Conservation (phyloP, 495 filamentous ascomycete genomes). For the Trichocladium antarcticum region DNA sequence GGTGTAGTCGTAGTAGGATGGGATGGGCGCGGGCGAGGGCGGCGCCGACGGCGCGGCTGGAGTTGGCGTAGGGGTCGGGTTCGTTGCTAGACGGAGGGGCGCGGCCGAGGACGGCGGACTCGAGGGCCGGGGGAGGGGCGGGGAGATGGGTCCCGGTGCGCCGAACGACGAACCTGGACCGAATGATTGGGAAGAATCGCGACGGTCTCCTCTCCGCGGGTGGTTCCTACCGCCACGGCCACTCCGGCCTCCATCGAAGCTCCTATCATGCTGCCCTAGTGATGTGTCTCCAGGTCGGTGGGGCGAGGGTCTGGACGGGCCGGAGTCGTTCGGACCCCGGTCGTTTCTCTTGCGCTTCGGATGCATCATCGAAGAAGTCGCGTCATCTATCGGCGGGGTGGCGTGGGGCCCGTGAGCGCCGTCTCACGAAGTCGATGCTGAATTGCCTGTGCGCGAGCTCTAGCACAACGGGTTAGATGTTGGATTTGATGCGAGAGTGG, state of each 20-base stretch:
- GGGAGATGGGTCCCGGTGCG: conserved; percentile 27
- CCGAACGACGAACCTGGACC: conserved; percentile 8
- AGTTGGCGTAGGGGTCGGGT: background rate
- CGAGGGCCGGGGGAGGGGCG: conserved; percentile 31
- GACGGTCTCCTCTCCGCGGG: conserved; percentile 32
- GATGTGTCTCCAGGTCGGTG: conserved; percentile 41
- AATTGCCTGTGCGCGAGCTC: background rate
- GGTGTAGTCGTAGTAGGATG: conserved; percentile 36
- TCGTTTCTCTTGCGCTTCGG: conserved; percentile 47
- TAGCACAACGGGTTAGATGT: background rate
- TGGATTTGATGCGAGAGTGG: background rate
- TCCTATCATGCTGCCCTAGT: conserved; percentile 41
- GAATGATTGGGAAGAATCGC: conserved; percentile 33
- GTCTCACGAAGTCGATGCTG: background rate
- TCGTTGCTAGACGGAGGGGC: background rate
- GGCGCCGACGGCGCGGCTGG: conserved; percentile 15
- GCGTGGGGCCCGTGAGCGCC: conserved; percentile 12
- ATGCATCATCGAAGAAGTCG: conserved; percentile 31
- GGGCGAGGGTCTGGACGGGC: conserved; percentile 38
- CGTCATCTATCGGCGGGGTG: conserved; percentile 20
- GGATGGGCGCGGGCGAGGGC: conserved; percentile 17
- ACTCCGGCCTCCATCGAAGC: conserved; percentile 31
- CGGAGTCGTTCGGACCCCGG: conserved; percentile 32
- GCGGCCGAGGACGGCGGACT: conserved; percentile 33
- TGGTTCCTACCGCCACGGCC: conserved; percentile 31